Percentiles rank a stretch among this genome's conserved stretches.
Evolutionary conservation across 805 yeast genomes (phyloP).

Genomic region (Kluyveromyces dobzhanskii): DNA sequence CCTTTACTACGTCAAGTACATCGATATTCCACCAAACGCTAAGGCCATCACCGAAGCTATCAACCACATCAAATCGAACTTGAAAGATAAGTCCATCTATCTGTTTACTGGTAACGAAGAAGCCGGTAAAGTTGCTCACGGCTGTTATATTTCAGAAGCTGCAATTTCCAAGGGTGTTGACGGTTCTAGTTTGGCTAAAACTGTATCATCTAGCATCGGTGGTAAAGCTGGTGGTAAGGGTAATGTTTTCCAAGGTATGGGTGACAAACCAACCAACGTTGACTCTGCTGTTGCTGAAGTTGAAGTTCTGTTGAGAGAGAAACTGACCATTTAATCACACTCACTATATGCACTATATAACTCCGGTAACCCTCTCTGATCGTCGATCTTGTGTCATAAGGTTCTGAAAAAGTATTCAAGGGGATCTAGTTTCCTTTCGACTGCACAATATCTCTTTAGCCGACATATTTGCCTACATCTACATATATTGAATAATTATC

Average conservation of each 20-base stretch:
- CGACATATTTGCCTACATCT: too few relatives aligned
- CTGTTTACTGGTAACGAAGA: constrained; percentile 62
- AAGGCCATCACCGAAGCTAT: constrained; percentile 93
- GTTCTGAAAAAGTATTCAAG: background rate
- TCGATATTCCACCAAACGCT: constrained; percentile 72
- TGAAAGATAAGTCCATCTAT: constrained; percentile 67
- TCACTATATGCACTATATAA: too few relatives aligned
- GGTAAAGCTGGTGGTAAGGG: constrained; percentile 99
- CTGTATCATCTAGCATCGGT: constrained; percentile 70
- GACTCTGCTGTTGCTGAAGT: constrained; percentile 68
- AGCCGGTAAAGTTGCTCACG: constrained; percentile 83
- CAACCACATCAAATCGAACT: constrained; percentile 68
- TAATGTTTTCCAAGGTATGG: constrained; percentile 93
- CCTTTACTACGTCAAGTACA: constrained; percentile 56
- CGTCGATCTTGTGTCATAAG: too few relatives aligned
- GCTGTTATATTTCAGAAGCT: constrained; percentile 74
- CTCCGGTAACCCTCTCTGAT: too few relatives aligned
- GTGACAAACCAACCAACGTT: constrained; percentile 66
- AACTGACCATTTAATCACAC: constrained; percentile 31
- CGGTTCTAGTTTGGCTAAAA: constrained; percentile 65
- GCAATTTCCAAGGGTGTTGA: constrained; percentile 63
- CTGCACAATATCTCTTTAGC: too few relatives aligned
- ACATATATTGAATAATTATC: too few relatives aligned
- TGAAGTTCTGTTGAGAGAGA: constrained; percentile 49
- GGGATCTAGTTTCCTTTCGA: too few relatives aligned